Conservation (phyloP, 345 rosid genomes). For the Murraya paniculata region DNA sequence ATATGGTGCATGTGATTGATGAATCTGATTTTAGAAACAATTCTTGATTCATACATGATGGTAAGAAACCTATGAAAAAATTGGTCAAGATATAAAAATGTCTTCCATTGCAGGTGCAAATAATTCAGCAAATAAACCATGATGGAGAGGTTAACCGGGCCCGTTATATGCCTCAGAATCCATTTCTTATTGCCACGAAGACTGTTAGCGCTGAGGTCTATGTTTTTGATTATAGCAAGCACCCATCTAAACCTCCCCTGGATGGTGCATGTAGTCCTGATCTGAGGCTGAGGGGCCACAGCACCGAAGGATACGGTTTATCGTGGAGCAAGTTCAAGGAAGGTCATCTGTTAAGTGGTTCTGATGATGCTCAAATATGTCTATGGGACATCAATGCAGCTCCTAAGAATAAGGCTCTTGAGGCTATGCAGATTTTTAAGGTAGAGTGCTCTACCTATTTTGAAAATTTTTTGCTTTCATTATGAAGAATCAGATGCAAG, state of each 20-base stretch:
- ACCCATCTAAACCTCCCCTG: slow-evolving; percentile 86
- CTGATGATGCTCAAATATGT: slow-evolving; percentile 98
- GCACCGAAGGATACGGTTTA: slow-evolving; percentile 93
- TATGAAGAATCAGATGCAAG: background rate
- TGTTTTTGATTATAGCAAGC: slow-evolving; percentile 93
- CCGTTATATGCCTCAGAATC: slow-evolving; percentile 94
- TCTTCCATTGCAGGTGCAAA: slow-evolving; percentile 60
- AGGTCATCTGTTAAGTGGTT: slow-evolving; percentile 92
- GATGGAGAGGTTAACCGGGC: slow-evolving; percentile 99
- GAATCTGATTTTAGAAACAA: background rate
- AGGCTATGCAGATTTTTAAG: slow-evolving; percentile 85
- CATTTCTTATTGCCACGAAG: slow-evolving; percentile 91
- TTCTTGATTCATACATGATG: background rate
- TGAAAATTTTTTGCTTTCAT: background rate
- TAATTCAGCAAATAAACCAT: slow-evolving; percentile 95
- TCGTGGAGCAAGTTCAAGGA: slow-evolving; percentile 96
- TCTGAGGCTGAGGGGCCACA: slow-evolving; percentile 87
- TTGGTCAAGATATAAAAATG: background rate
- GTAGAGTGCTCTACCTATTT: slow-evolving; percentile 25
- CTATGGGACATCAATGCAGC: slow-evolving; percentile 87
- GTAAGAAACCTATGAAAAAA: background rate
- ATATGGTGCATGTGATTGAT: background rate
- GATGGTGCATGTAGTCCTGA: slow-evolving; percentile 92
- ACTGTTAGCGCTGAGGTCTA: slow-evolving; percentile 95
- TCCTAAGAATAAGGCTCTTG: slow-evolving; percentile 76